Evolutionary conservation across 2,329 filamentous ascomycete species (phyloP).

Genomic region (Paecilomyces niveus): DNA sequence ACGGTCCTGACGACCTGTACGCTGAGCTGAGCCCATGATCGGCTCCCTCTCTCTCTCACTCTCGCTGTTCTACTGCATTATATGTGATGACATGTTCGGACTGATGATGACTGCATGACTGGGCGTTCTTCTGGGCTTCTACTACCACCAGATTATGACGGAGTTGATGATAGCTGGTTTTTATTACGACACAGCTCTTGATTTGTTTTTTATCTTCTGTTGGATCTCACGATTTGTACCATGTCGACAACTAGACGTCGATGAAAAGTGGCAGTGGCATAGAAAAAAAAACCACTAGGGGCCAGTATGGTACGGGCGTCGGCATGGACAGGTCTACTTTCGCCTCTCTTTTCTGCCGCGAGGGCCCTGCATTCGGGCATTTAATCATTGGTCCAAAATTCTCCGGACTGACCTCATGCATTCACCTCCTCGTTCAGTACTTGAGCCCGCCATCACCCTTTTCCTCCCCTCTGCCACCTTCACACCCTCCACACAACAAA

Average conservation of each 20-base stretch:
- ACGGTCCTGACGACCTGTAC: conserved; percentile 29
- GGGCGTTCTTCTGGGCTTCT: conserved; percentile 24
- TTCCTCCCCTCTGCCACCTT: neutral
- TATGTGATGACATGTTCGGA: conserved; percentile 34
- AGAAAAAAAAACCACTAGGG: neutral
- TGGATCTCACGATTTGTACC: neutral
- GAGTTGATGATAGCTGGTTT: conserved; percentile 26
- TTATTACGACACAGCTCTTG: conserved; percentile 34
- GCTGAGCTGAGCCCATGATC: conserved; percentile 31
- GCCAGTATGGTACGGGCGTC: neutral
- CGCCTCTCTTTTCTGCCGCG: neutral
- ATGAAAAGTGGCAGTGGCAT: neutral
- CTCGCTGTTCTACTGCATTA: conserved; percentile 24
- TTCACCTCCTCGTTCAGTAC: conserved; percentile 3
- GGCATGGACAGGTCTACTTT: neutral
- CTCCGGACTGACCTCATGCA: conserved; percentile 3
- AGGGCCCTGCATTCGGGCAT: neutral
- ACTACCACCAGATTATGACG: conserved; percentile 9
- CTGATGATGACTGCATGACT: conserved; percentile 36
- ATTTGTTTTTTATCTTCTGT: conserved; percentile 12
- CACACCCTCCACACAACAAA: neutral
- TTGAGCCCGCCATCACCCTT: neutral
- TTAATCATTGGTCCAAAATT: neutral
- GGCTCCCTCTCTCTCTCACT: conserved; percentile 12
- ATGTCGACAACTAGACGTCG: neutral